phyloP scores from a whole-genome alignment of 2,329 filamentous ascomycete species.

The Aspergillus novofumigatus region DNA sequence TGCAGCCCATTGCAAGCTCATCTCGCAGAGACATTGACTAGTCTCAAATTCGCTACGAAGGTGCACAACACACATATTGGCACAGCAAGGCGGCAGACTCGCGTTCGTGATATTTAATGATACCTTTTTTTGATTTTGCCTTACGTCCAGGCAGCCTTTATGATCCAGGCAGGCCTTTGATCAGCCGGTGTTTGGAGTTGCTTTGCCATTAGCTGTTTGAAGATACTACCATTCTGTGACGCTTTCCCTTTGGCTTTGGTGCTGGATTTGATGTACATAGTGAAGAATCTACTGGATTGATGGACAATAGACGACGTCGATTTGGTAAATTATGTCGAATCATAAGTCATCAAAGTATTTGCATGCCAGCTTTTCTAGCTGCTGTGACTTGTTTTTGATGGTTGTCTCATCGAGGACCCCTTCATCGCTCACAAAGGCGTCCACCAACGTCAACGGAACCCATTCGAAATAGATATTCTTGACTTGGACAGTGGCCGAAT shows the following conservation, averaged over 20 bases:
- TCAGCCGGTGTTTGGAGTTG: conserved; percentile 24
- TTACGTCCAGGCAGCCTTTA: conserved; percentile 20
- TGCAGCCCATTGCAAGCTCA: conserved; percentile 87
- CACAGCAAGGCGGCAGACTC: conserved; percentile 59
- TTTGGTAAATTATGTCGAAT: background rate
- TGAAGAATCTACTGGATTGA: background rate
- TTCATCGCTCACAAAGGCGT: conserved; percentile 54
- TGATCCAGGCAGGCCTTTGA: conserved; percentile 24
- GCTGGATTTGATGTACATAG: conserved; percentile 2
- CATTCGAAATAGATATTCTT: conserved; percentile 58
- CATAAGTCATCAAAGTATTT: conserved; percentile 19
- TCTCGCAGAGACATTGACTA: conserved; percentile 87
- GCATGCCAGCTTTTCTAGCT: conserved; percentile 15
- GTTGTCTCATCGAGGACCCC: conserved; percentile 34
- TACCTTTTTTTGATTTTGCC: conserved; percentile 13
- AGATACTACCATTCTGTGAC: conserved; percentile 6
- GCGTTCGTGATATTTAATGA: conserved; percentile 33
- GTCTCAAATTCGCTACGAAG: conserved; percentile 93
- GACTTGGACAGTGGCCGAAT: conserved; percentile 27
- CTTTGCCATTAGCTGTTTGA: conserved; percentile 3
- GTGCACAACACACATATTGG: conserved; percentile 86
- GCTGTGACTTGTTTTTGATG: conserved; percentile 21
- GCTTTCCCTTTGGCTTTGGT: background rate
- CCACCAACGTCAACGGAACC: conserved; percentile 49
- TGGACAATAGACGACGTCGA: background rate